Conservation (phyloP, 495 filamentous ascomycete species). For the Aspergillus panamensis region DNA sequence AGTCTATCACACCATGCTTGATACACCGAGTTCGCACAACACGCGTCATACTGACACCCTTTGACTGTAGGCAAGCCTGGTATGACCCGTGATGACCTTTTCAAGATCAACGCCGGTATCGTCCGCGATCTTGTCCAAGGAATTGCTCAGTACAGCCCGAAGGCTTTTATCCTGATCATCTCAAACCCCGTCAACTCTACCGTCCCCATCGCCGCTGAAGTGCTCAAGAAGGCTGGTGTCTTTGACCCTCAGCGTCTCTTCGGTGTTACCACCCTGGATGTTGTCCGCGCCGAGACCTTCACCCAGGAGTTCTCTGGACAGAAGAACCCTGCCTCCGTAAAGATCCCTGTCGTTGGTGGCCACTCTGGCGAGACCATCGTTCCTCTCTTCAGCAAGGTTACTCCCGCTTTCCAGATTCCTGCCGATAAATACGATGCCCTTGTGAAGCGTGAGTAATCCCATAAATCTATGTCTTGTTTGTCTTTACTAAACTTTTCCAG, state of each 20-base stretch:
- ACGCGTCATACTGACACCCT: constrained; percentile 8
- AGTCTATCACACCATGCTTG: constrained; percentile 31
- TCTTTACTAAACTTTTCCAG: constrained; percentile 32
- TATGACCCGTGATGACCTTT: constrained; percentile 98
- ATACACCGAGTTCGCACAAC: neutral
- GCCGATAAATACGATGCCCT: constrained; percentile 81
- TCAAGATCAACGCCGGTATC: constrained; percentile 97
- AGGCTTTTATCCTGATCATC: constrained; percentile 92
- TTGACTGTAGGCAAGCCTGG: constrained; percentile 79
- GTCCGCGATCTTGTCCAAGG: constrained; percentile 82
- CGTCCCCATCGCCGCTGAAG: constrained; percentile 94
- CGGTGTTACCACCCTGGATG: constrained; percentile 96
- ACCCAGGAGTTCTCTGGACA: constrained; percentile 79
- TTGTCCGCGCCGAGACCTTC: constrained; percentile 97
- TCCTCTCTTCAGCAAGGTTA: constrained; percentile 89
- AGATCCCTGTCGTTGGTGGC: constrained; percentile 90
- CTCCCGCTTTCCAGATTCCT: constrained; percentile 74
- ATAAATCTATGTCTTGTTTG: neutral
- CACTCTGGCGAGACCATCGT: constrained; percentile 98
- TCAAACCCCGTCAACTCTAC: constrained; percentile 99
- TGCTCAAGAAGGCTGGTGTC: constrained; percentile 85
- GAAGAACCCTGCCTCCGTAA: constrained; percentile 74
- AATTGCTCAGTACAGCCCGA: constrained; percentile 80
- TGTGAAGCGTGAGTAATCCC: constrained; percentile 65
- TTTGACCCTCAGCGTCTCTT: constrained; percentile 94